A percentile compares a stretch with the other conserved stretches of the same genome.
These are phyloP conservation scores for Tetrastigma voinierianum DNA, from an alignment of 164 flowering plant genomes.

Conservation along the genomic window DNA sequence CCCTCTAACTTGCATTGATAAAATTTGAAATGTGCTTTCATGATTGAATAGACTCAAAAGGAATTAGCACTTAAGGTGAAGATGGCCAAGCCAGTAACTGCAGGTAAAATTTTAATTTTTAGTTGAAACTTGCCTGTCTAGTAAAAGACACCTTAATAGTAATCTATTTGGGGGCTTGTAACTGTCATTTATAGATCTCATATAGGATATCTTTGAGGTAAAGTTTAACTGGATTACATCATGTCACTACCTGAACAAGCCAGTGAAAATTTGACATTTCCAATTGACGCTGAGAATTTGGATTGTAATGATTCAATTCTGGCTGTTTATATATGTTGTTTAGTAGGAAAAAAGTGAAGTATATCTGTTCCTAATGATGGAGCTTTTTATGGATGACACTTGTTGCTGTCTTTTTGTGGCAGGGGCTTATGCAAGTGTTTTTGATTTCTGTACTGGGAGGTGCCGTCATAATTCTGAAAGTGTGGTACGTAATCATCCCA, in stretches of 20 bases:
- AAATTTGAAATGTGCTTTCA: too few relatives aligned
- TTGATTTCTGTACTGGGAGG: conserved; percentile 93
- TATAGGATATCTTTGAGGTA: not conserved
- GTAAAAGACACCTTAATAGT: not conserved
- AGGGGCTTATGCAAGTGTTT: conserved; percentile 81
- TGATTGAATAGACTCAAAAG: conserved; percentile 42
- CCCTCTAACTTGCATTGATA: too few relatives aligned
- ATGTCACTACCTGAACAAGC: not conserved
- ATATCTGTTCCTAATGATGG: not conserved
- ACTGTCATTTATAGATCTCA: not conserved
- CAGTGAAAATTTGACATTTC: not conserved
- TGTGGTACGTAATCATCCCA: conserved; percentile 59
- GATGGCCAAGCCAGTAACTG: conserved; percentile 77
- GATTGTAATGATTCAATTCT: not conserved
- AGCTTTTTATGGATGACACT: not conserved
- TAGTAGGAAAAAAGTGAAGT: not conserved
- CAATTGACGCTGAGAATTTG: not conserved
- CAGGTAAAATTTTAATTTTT: conserved; percentile 46
- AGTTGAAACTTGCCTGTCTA: not conserved
- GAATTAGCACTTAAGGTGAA: conserved; percentile 64
- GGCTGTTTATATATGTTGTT: not conserved
- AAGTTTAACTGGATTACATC: not conserved
- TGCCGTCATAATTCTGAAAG: conserved; percentile 97
- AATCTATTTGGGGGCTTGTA: not conserved
- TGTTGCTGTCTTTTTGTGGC: conserved; percentile 13